phyloP scores from a whole-genome alignment of 2,329 filamentous ascomycete species.

The Scedosporium minutisporum region DNA sequence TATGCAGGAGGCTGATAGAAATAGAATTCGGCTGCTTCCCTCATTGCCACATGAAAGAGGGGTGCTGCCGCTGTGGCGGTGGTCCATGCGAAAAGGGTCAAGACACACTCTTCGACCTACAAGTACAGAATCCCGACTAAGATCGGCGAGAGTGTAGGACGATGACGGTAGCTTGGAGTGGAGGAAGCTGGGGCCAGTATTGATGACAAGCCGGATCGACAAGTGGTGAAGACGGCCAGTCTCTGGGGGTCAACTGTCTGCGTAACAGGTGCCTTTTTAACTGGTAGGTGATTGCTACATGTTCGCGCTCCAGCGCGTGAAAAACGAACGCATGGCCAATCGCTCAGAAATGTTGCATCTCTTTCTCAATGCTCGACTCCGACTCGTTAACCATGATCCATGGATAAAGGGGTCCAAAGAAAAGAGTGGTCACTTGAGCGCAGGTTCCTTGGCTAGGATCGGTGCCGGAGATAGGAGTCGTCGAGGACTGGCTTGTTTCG shows the following conservation, averaged over 20 bases:
- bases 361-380: neutral
- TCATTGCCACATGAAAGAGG: no score
- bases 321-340: neutral
- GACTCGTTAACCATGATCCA: neutral
- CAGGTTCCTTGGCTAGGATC: neutral
- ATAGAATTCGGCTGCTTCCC: neutral
- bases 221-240: neutral
- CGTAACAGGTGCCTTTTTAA: neutral
- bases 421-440: neutral
- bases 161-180: neutral
- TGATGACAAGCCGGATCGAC: neutral
- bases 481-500: neutral
- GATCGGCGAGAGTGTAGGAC: neutral
- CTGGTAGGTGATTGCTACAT: neutral
- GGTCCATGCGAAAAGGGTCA: neutral
- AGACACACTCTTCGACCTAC: no score
- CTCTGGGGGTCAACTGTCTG: neutral
- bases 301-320: neutral
- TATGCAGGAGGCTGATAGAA: neutral
- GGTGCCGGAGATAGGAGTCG: neutral
- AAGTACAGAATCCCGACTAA: neutral
- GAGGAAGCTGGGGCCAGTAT: neutral
- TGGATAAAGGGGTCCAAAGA: neutral
- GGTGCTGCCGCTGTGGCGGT: no score
- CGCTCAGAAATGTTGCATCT: neutral